Base-by-base conservation (phyloP, 1,139 yeast genomes). In the Diutina pseudorugosa region DNA sequence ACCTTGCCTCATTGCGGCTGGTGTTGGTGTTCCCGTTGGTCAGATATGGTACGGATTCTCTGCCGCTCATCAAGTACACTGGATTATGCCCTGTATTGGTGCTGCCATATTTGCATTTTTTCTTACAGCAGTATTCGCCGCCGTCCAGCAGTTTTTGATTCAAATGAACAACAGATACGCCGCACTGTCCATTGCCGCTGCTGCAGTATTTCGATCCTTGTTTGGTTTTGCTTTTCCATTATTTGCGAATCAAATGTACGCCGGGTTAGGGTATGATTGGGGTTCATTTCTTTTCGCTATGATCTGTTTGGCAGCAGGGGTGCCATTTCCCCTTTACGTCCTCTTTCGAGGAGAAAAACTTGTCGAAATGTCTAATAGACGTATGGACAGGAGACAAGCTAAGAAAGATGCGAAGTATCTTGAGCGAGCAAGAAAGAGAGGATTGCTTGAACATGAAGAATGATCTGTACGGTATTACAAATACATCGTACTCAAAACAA, bases 21-120 rank as follows among this genome's bases (percentile, higher is more conserved):
- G 76, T 1, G 53, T 67, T 8, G 55, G 60, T 21, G 67, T 73
- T 45, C 76, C 77, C 2, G 58, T 71, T 14, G 77, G 77, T 2
- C 65, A 73, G 52, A 58, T 73, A 20, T 72, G 76, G 76, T 73
- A 70, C 56, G 78, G 78, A 16, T 73, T 77, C 77, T 69, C 74
- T 25, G 76, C 73, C 2, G 63, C 72, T 57, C 61, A 63, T 55
- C 62, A 68, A 53, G 60, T 72, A 42, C 77, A 70, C 56, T 73
- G 77, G 77, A 70, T 73, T 36, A 71, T 72, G 75, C 77, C 77
- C 1, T 20, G 20, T 7, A 64, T 72, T 51, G 77, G 77, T 6
- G 65, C 72, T 12, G 75, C 65, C 1, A 65, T 73, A 9, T 73
- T 72, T 65, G 75, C 75, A 2, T 71, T 72, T 61, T 74, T 75